Percentiles rank a stretch among this genome's conserved stretches.
Evolutionary conservation across 805 yeast genomes (phyloP).

Genomic region (Starmerella riodocensis): DNA sequence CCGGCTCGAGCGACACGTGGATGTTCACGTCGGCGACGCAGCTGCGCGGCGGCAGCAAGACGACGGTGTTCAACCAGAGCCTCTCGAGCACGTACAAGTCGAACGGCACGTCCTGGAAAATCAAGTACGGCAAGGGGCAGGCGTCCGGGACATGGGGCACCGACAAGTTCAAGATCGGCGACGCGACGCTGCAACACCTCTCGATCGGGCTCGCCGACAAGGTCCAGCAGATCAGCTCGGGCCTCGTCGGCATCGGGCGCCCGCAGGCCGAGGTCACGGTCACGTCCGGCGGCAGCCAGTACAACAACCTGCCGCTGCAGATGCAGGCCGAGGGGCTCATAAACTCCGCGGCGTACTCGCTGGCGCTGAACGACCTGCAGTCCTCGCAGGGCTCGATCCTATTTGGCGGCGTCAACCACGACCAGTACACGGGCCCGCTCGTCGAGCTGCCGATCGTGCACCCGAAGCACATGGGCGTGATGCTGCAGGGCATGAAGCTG

Average conservation of each 20-base stretch:
- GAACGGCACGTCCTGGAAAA: conserved; percentile 23
- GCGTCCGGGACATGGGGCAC: conserved; percentile 49
- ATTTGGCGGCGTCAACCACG: conserved; percentile 45
- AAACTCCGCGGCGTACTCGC: conserved; percentile 46
- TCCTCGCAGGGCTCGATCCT: conserved; percentile 37
- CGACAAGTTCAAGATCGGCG: conserved; percentile 48
- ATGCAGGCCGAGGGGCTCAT: conserved; percentile 49
- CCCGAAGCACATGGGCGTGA: conserved; percentile 27
- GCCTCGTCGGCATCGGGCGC: conserved; percentile 35
- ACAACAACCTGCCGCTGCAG: conserved; percentile 54
- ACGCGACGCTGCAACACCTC: conserved; percentile 37
- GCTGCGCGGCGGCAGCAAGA: conserved; percentile 8
- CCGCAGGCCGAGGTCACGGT: conserved; percentile 41
- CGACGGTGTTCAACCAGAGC: conserved; percentile 23
- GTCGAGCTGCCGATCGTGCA: conserved; percentile 28
- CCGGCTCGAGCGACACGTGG: conserved; percentile 70
- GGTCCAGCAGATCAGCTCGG: conserved; percentile 47
- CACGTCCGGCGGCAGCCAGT: conserved; percentile 24
- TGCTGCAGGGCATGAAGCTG: conserved; percentile 21
- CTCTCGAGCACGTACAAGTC: conserved; percentile 23
- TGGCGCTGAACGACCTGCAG: conserved; percentile 39
- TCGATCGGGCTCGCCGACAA: conserved; percentile 66
- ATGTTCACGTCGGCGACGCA: conserved; percentile 32
- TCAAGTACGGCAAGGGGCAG: conserved; percentile 37
- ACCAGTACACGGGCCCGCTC: conserved; percentile 36